These are phyloP conservation scores for Jasminum sambac DNA, from an alignment of 257 asterid genomes.

Conservation along the genomic window DNA sequence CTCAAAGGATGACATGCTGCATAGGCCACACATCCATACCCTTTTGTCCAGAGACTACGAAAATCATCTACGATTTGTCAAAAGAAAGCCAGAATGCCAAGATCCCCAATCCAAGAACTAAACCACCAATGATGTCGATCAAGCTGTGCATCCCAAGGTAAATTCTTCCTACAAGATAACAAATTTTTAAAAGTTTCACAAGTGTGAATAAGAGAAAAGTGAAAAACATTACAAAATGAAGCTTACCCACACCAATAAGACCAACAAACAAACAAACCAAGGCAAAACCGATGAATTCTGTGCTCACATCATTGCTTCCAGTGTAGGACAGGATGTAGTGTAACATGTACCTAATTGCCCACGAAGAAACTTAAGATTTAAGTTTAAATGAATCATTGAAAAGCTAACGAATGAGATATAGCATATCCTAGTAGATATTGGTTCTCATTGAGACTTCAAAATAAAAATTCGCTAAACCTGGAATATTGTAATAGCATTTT, in stretches of 20 bases:
- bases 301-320: constrained; percentile 34
- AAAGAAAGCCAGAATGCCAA: constrained; percentile 74
- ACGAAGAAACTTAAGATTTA: constrained; percentile 21
- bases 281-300: constrained; percentile 42
- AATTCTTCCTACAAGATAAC: constrained; percentile 62
- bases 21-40: constrained; percentile 41
- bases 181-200: constrained; percentile 4
- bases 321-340: constrained; percentile 58
- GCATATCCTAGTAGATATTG: not conserved
- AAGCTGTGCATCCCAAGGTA: constrained; percentile 97
- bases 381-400: constrained; percentile 7
- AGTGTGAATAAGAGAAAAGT: constrained; percentile 12
- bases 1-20: not conserved
- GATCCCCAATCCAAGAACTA: constrained; percentile 67
- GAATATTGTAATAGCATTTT: not conserved
- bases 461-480: not conserved
- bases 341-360: constrained; percentile 63
- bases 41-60: constrained; percentile 70
- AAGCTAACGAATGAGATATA: constrained; percentile 15
- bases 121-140: constrained; percentile 77
- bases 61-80: constrained; percentile 62
- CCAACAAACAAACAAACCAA: constrained; percentile 60
- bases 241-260: constrained; percentile 71
- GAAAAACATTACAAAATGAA: constrained; percentile 17
- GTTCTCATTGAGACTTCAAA: not conserved